A percentile compares a stretch with the other conserved stretches of the same genome.
phyloP scores from a whole-genome alignment of 106 monocot species.

The Narthecium ossifragum region DNA sequence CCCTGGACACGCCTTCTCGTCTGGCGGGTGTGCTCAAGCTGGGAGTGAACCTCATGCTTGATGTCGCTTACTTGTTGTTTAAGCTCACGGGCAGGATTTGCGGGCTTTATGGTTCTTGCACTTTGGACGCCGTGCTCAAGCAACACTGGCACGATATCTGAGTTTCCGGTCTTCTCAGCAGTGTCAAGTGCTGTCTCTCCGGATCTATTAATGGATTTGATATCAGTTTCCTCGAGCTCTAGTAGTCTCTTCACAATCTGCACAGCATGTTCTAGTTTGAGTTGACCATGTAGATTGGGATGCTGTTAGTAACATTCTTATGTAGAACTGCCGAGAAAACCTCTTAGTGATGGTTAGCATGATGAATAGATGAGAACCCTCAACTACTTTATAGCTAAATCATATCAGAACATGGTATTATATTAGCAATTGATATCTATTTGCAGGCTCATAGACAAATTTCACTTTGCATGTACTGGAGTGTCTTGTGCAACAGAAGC shows the following conservation, averaged over 20 bases:
- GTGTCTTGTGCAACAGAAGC: too few species aligned
- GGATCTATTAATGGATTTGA: conserved; percentile 55
- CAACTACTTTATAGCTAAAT: too few species aligned
- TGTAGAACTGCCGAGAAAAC: too few species aligned
- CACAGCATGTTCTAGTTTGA: too few species aligned
- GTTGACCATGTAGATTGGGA: too few species aligned
- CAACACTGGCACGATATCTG: conserved; percentile 29
- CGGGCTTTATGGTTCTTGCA: conserved; percentile 33
- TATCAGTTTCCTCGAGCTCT: conserved; percentile 37
- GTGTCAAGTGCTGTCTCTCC: conserved; percentile 85
- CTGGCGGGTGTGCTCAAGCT: conserved; percentile 74
- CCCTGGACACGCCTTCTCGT: conserved; percentile 64
- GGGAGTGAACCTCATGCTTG: conserved; percentile 83
- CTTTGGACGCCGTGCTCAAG: conserved; percentile 45
- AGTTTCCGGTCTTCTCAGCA: conserved; percentile 66
- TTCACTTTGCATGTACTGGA: too few species aligned
- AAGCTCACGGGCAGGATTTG: conserved; percentile 48
- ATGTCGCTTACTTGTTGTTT: conserved; percentile 85
- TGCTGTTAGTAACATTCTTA: too few species aligned
- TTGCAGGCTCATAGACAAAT: too few species aligned
- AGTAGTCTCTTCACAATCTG: conserved; percentile 62
- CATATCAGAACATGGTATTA: too few species aligned
- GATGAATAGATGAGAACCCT: too few species aligned
- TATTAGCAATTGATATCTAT: too few species aligned
- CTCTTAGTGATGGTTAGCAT: too few species aligned